These are phyloP conservation scores for Cercospora sp. DNA, from an alignment of 2,329 filamentous ascomycete species.

Conservation along the genomic window DNA sequence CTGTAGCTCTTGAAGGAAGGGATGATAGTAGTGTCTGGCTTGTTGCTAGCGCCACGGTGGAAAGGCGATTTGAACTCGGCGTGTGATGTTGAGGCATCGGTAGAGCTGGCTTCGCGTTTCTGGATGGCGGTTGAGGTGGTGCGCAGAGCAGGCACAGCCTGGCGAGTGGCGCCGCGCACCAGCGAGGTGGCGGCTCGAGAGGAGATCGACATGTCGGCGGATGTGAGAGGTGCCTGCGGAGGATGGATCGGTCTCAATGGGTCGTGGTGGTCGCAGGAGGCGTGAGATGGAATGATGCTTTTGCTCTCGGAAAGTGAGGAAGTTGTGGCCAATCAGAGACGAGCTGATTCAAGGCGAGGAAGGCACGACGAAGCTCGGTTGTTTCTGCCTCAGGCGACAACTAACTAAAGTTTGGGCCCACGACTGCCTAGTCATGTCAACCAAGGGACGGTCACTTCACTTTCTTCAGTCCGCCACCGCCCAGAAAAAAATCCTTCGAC, in stretches of 20 bases:
- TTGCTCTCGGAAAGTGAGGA: slow-evolving; percentile 5
- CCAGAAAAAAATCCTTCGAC: neutral
- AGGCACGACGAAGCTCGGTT: neutral
- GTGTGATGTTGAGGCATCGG: slow-evolving; percentile 40
- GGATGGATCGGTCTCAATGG: slow-evolving; percentile 26
- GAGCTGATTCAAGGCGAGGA: neutral
- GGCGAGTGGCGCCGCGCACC: slow-evolving; percentile 49
- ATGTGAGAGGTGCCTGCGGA: slow-evolving; percentile 27
- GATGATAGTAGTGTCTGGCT: slow-evolving; percentile 64
- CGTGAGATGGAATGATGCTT: slow-evolving; percentile 15
- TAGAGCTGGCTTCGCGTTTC: slow-evolving; percentile 41
- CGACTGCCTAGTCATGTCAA: slow-evolving; percentile 2
- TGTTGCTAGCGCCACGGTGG: slow-evolving; percentile 42
- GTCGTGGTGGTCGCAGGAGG: slow-evolving; percentile 12
- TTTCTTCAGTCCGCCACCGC: neutral
- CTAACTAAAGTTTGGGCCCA: neutral
- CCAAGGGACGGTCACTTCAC: neutral
- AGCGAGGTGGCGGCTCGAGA: slow-evolving; percentile 49
- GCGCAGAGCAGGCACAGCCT: slow-evolving; percentile 49
- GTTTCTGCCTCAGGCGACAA: neutral
- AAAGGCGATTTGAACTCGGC: slow-evolving; percentile 58
- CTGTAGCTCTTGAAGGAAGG: slow-evolving; percentile 89
- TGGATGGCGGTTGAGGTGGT: slow-evolving; percentile 46
- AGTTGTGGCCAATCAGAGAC: neutral
- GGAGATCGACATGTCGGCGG: slow-evolving; percentile 52